These are phyloP conservation scores for Lasiodiplodia sp. DNA, from an alignment of 2,329 filamentous ascomycete genomes.

Conservation along the genomic window DNA sequence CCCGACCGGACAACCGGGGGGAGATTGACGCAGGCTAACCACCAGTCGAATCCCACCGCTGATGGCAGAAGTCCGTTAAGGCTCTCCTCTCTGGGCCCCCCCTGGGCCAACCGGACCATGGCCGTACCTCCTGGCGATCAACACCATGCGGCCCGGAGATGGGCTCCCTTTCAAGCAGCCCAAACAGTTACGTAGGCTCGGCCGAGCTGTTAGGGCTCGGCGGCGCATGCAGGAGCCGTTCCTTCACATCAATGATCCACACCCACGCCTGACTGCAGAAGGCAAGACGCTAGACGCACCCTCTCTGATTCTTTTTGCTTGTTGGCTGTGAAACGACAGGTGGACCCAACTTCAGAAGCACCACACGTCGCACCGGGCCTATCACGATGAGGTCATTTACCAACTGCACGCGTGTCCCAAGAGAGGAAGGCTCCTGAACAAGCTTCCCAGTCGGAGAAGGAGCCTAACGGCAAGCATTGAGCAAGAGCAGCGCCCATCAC, in stretches of 20 bases:
- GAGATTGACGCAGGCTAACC: constrained; percentile 2
- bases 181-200: constrained; percentile 28
- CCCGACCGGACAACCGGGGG: constrained; percentile 14
- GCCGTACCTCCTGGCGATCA: constrained; percentile 21
- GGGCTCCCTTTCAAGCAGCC: constrained; percentile 15
- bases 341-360: not conserved
- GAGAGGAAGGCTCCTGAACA: not conserved
- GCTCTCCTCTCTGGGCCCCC: constrained; percentile 11
- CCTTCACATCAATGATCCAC: constrained; percentile 26
- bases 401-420: not conserved
- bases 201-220: constrained; percentile 28
- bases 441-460: constrained; percentile 1
- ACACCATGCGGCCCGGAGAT: constrained; percentile 22
- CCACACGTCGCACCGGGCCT: constrained; percentile 1
- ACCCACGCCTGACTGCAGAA: constrained; percentile 21
- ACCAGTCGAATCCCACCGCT: constrained; percentile 9
- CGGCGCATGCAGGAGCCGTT: constrained; percentile 29
- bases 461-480: not conserved
- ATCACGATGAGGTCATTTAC: constrained; percentile 4
- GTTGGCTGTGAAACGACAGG: constrained; percentile 8
- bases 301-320: not conserved
- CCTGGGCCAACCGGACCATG: constrained; percentile 4
- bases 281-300: constrained; percentile 19
- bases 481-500: constrained; percentile 12
- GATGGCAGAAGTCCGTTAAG: constrained; percentile 21